Percentiles rank a stretch among this genome's conserved stretches.
Evolutionary conservation across 2,329 filamentous ascomycete genomes (phyloP).

Genomic region (Scleromitrula shiraiana): DNA sequence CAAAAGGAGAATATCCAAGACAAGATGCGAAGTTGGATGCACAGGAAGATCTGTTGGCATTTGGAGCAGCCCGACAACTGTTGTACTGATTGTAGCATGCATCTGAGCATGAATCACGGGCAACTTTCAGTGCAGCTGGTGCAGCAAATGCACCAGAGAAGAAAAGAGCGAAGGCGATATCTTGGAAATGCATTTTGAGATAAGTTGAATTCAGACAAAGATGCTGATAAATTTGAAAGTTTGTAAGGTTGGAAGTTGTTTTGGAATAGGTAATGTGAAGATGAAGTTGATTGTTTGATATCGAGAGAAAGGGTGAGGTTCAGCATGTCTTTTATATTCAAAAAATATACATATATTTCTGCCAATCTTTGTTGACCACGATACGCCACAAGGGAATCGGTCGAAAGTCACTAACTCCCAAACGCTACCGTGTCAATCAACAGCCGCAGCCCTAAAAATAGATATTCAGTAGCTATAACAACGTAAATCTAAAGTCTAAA

Average conservation of each 20-base stretch:
- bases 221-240: too few species aligned
- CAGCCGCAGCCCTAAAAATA: too few species aligned
- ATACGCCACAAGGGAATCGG: too few species aligned
- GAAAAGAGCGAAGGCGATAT: background rate
- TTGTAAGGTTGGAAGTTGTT: background rate
- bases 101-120: background rate
- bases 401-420: too few species aligned
- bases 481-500: too few species aligned
- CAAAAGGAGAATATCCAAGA: background rate
- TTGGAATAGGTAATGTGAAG: background rate
- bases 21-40: background rate
- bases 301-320: too few species aligned
- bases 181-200: slow-evolving; percentile 1
- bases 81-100: background rate
- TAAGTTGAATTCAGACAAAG: too few species aligned
- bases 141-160: background rate
- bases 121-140: background rate
- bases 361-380: too few species aligned
- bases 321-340: background rate
- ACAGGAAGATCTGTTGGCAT: background rate
- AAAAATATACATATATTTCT: too few species aligned
- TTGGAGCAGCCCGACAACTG: background rate
- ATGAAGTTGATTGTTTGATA: background rate
- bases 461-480: too few species aligned
- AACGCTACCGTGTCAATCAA: too few species aligned